These are phyloP conservation scores for Dendrostoma leiphaemia DNA, from an alignment of 2,329 filamentous ascomycete genomes.

Conservation along the genomic window DNA sequence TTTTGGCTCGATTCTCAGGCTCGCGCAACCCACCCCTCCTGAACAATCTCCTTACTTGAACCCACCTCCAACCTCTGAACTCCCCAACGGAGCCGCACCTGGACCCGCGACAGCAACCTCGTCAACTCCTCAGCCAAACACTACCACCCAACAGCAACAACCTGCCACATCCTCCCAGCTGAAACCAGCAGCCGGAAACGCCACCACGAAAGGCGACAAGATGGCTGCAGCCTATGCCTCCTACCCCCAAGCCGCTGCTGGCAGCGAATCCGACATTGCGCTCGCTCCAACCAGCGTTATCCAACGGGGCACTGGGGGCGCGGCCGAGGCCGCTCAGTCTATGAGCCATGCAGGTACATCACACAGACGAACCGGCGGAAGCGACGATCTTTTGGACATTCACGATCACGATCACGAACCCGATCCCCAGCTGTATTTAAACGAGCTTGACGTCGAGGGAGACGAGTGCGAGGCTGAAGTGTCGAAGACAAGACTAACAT, in stretches of 20 bases:
- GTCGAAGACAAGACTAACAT: slow-evolving; percentile 56
- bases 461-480: slow-evolving; percentile 25
- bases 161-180: slow-evolving; percentile 15
- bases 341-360: slow-evolving; percentile 9
- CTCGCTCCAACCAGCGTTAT: slow-evolving; percentile 1
- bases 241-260: slow-evolving; percentile 3
- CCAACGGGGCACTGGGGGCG: slow-evolving; percentile 1
- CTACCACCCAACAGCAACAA: slow-evolving; percentile 1
- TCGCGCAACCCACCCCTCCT: slow-evolving; percentile 43
- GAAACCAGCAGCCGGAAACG: slow-evolving; percentile 4
- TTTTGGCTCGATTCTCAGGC: slow-evolving; percentile 72
- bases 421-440: slow-evolving; percentile 11
- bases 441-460: slow-evolving; percentile 4
- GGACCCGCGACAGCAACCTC: slow-evolving; percentile 13
- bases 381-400: slow-evolving; percentile 9
- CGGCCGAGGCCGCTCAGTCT: neutral
- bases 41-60: slow-evolving; percentile 17
- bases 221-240: slow-evolving; percentile 7
- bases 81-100: slow-evolving; percentile 10
- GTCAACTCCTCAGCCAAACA: neutral
- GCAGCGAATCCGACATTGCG: neutral
- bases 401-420: slow-evolving; percentile 12
- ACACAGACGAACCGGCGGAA: neutral
- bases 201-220: neutral
- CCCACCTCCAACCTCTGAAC: neutral